A percentile compares a stretch with the other conserved stretches of the same genome.
phyloP scores from a whole-genome alignment of 495 filamentous ascomycete genomes.

The Aspergillus sclerotioniger region DNA sequence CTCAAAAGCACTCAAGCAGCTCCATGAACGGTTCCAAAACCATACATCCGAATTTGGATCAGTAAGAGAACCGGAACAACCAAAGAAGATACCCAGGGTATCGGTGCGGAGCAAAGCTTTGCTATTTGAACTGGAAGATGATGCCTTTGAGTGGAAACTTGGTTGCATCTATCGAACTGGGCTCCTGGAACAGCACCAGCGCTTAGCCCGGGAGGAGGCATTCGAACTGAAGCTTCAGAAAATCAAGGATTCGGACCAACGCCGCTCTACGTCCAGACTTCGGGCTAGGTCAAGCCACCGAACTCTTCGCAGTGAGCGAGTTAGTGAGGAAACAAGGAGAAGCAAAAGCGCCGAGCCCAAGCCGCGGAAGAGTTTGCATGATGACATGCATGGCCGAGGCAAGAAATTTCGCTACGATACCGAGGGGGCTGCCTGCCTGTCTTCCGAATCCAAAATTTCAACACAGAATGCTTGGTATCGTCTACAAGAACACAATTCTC shows the following conservation, averaged over 20 bases:
- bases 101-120: slow-evolving; percentile 77
- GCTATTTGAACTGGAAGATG: slow-evolving; percentile 90
- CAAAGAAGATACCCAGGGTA: slow-evolving; percentile 81
- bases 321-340: slow-evolving; percentile 43
- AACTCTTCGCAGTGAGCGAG: slow-evolving; percentile 44
- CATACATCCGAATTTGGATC: slow-evolving; percentile 84
- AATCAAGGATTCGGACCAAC: slow-evolving; percentile 65
- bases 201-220: slow-evolving; percentile 84
- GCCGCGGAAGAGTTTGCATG: slow-evolving; percentile 29
- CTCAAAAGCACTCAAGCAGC: slow-evolving; percentile 80
- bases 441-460: slow-evolving; percentile 64
- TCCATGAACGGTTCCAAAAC: slow-evolving; percentile 86
- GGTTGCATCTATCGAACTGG: slow-evolving; percentile 88
- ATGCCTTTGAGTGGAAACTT: slow-evolving; percentile 95
- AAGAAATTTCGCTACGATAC: slow-evolving; percentile 73
- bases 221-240: slow-evolving; percentile 84
- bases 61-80: slow-evolving; percentile 74
- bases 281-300: slow-evolving; percentile 52
- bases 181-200: slow-evolving; percentile 81
- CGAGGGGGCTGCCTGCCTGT: slow-evolving; percentile 67
- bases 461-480: slow-evolving; percentile 70
- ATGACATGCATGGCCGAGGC: slow-evolving; percentile 31
- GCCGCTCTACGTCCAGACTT: slow-evolving; percentile 47
- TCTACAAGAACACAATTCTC: slow-evolving; percentile 76
- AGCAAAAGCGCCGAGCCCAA: slow-evolving; percentile 55